These are phyloP conservation scores for Orbilia oligospora DNA, from an alignment of 2,329 filamentous ascomycete species.

Conservation along the genomic window DNA sequence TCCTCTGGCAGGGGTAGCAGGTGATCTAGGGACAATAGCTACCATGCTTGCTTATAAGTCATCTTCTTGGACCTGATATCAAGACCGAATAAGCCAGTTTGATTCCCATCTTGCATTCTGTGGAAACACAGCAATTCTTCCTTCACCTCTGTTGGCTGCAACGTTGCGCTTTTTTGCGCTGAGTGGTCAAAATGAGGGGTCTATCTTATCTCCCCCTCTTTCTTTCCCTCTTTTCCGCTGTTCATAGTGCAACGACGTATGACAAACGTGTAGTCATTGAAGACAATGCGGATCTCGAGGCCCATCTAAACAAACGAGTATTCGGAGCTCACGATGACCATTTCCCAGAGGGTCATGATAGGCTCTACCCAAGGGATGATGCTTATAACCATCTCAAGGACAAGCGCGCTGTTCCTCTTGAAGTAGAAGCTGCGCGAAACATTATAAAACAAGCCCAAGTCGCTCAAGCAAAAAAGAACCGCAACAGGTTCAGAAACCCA, in stretches of 20 bases:
- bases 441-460: conserved; percentile 21
- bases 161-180: conserved; percentile 9
- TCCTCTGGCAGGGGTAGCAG: not conserved
- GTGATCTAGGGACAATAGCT: conserved; percentile 8
- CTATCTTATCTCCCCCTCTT: conserved; percentile 20
- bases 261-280: conserved; percentile 23
- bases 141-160: not conserved
- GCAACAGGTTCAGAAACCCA: conserved; percentile 25
- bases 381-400: conserved; percentile 36
- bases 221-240: conserved; percentile 8
- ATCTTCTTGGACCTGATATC: not conserved
- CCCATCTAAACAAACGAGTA: conserved; percentile 7
- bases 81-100: not conserved
- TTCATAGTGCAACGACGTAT: not conserved
- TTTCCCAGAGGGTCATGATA: conserved; percentile 18
- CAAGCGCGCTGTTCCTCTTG: conserved; percentile 9
- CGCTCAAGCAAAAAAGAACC: conserved; percentile 13
- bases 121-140: not conserved
- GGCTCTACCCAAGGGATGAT: conserved; percentile 18
- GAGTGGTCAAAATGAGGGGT: conserved; percentile 21
- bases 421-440: conserved; percentile 7
- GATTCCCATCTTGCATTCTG: not conserved
- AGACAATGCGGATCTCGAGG: conserved; percentile 29
- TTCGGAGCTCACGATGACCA: conserved; percentile 28
- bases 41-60: conserved; percentile 27